Conservation (phyloP, 345 rosid genomes). For the Brassica incana region DNA sequence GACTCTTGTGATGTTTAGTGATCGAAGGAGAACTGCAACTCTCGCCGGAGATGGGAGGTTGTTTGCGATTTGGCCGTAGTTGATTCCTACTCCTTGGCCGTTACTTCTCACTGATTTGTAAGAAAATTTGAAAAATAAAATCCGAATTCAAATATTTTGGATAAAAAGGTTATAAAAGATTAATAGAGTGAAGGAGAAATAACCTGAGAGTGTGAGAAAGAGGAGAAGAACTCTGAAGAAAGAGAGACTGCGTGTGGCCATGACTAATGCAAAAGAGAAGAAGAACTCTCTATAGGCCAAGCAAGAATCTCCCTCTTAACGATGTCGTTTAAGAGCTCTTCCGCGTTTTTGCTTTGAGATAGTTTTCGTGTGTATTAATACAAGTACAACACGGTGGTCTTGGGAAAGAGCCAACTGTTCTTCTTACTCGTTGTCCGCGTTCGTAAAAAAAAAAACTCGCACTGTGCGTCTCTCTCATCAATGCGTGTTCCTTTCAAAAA, state of each 20-base stretch:
- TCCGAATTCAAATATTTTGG: background rate
- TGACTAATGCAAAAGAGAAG: constrained; percentile 20
- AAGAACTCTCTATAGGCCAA: background rate
- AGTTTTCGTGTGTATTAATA: background rate
- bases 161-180: background rate
- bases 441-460: background rate
- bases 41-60: constrained; percentile 77
- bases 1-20: constrained; percentile 67
- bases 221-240: constrained; percentile 40
- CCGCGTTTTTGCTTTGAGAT: background rate
- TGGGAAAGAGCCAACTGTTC: constrained; percentile 15
- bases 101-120: background rate
- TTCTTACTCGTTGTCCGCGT: background rate
- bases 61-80: constrained; percentile 90
- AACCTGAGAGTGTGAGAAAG: constrained; percentile 58
- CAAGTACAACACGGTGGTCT: constrained; percentile 10
- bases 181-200: background rate
- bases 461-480: background rate
- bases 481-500: background rate
- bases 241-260: constrained; percentile 31
- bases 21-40: constrained; percentile 57
- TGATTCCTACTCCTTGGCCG: constrained; percentile 64
- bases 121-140: background rate
- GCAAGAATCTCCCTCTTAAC: background rate
- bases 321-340: constrained; percentile 8